Conservation (phyloP, 805 yeast genomes). For the Saccharomyces jurei region DNA sequence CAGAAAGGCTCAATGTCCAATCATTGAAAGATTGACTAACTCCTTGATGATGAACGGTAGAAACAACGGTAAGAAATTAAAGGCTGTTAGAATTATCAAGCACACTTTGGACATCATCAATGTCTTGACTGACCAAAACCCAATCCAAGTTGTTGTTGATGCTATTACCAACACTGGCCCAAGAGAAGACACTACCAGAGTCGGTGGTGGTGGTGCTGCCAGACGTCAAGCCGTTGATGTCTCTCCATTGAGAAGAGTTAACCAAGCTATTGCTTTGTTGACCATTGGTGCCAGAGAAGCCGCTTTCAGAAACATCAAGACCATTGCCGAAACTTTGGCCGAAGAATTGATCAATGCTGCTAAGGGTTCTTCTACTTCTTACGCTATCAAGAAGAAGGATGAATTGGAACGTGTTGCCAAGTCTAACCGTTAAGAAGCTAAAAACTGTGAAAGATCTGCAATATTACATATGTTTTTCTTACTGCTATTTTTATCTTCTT, state of each 20-base stretch:
- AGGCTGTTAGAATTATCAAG: constrained; percentile 99
- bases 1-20: constrained; percentile 99
- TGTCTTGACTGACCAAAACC: constrained; percentile 98
- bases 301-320: constrained; percentile 99
- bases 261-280: constrained; percentile 96
- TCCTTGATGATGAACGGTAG: constrained; percentile 99
- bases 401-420: constrained; percentile 99
- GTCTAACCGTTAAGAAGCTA: constrained; percentile 89
- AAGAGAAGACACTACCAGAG: constrained; percentile 99
- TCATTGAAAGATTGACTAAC: constrained; percentile 98
- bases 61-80: constrained; percentile 99
- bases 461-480: constrained; percentile 7
- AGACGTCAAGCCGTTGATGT: constrained; percentile 99
- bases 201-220: constrained; percentile 99
- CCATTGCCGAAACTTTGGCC: constrained; percentile 99
- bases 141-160: constrained; percentile 97
- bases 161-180: constrained; percentile 99
- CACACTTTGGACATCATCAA: constrained; percentile 97
- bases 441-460: constrained; percentile 1
- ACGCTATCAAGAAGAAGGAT: constrained; percentile 99
- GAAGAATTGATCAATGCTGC: constrained; percentile 99
- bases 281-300: constrained; percentile 99
- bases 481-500: constrained; percentile 17
- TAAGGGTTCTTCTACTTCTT: constrained; percentile 99
- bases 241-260: constrained; percentile 99